Base-by-base conservation (phyloP, 192 early-diverging fungal genomes). In the Coemansia erecta region DNA sequence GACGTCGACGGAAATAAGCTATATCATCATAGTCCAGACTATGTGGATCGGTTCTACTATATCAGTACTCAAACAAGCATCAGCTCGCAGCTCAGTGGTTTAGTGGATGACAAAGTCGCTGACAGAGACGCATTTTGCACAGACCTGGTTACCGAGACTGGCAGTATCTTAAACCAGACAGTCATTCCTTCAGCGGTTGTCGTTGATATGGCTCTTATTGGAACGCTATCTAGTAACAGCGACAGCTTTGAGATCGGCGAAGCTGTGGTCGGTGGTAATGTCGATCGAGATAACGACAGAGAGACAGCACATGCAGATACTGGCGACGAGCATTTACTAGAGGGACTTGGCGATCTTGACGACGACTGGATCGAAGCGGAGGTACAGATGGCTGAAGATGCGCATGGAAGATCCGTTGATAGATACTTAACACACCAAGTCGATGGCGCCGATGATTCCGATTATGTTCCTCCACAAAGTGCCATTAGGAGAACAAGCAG, bases 41-140 rank as follows among this genome's bases (percentile, higher is more conserved):
- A 53, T 18, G 45, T 14, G 28, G 14, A 11, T 13, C 53, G 59
- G 6, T 72, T 72, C 40, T 72, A 65, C 43, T 40, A 11, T 26
- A 49, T 49, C 21, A 49, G 47, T 24, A 26, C 22, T 19, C 47
- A 49, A 23, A 12, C 47, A 31, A 7, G 28, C 10, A 24, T 49
- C 13, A 49, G 47, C 24, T 49, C 22, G 47, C 47, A 49, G 8
- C 3, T 23, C 7, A 53, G 51, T 17, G 51, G 28, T 0, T 13
- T 53, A 11, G 31, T 53, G 9, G 51, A 53, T 15, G 11, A 23
- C 24, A 23, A 5, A 22, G 13, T 8, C 21, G 22, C 22, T 49
- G 1, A 13, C 14, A 7, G 10, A 7, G 47, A 24, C 21, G 12
- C 1, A 10, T 8, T 31, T 31, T 2, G 28, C 7, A 31, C 28